phyloP scores from a whole-genome alignment of 2,329 filamentous ascomycete species.

The Purpureocillium takamizusanense region DNA sequence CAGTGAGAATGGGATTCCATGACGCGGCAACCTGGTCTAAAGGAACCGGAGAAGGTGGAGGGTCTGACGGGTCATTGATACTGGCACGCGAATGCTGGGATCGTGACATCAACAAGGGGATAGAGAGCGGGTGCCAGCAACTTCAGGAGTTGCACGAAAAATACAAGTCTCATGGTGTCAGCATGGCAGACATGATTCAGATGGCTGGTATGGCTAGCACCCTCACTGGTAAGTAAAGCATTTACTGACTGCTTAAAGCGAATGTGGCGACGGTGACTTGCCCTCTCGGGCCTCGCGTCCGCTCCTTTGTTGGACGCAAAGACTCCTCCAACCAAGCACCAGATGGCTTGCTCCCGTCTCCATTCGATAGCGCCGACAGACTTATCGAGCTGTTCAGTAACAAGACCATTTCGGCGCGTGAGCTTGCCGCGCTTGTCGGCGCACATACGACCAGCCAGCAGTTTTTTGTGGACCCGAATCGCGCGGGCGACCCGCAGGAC shows the following conservation, averaged over 20 bases:
- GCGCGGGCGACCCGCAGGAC: constrained; percentile 37
- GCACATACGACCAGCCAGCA: constrained; percentile 42
- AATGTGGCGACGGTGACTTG: too few relatives aligned
- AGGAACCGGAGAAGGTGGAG: constrained; percentile 16
- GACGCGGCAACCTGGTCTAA: constrained; percentile 30
- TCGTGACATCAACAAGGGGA: constrained; percentile 32
- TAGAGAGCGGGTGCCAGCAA: constrained; percentile 29
- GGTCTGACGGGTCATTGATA: constrained; percentile 34
- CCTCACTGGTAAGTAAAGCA: too few relatives aligned
- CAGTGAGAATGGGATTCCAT: constrained; percentile 36
- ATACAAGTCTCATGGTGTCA: constrained; percentile 28
- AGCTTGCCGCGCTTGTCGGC: constrained; percentile 42
- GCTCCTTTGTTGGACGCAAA: constrained; percentile 38
- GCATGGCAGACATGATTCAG: constrained; percentile 44
- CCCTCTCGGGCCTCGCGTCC: constrained; percentile 32
- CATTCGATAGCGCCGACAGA: constrained; percentile 27
- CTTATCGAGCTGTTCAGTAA: constrained; percentile 36
- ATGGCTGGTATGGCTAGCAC: constrained; percentile 38
- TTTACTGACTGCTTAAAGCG: too few relatives aligned
- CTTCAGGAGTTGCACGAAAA: constrained; percentile 27
- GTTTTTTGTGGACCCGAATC: constrained; percentile 26
- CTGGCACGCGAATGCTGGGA: constrained; percentile 25
- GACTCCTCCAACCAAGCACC: constrained; percentile 30
- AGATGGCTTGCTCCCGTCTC: constrained; percentile 30
- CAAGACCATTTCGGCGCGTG: constrained; percentile 40